Evolutionary conservation across 2,329 filamentous ascomycete species (phyloP).

Genomic region (Colletotrichum acutatum): DNA sequence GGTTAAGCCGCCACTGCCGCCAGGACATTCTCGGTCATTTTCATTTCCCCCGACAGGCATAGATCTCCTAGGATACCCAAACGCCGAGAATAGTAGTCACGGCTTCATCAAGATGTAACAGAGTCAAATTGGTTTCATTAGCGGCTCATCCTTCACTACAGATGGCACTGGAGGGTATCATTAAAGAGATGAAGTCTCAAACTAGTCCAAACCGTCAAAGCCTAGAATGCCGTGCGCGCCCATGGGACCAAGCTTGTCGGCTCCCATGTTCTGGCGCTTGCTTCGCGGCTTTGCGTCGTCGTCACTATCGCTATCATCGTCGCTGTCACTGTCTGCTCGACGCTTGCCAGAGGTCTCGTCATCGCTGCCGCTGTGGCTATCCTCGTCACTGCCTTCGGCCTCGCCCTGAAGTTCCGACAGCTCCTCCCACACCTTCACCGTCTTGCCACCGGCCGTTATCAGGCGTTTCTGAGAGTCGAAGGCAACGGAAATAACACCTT

Average conservation of each 20-base stretch:
- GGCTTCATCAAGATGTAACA: not conserved
- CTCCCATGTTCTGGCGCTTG: slow-evolving; percentile 56
- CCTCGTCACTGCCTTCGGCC: slow-evolving; percentile 59
- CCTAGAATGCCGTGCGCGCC: slow-evolving; percentile 63
- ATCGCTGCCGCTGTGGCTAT: slow-evolving; percentile 55
- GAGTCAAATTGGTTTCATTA: slow-evolving; percentile 18
- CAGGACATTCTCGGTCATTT: not conserved
- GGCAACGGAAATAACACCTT: slow-evolving; percentile 82
- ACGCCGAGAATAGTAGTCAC: not conserved
- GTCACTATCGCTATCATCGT: slow-evolving; percentile 56
- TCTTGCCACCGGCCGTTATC: slow-evolving; percentile 87
- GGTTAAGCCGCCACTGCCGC: not conserved
- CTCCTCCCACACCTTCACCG: slow-evolving; percentile 94
- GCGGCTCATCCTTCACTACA: slow-evolving; percentile 10
- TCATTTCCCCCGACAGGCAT: not conserved
- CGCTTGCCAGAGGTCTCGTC: slow-evolving; percentile 58
- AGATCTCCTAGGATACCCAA: not conserved
- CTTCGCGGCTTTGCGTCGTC: slow-evolving; percentile 57
- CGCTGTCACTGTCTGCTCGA: slow-evolving; percentile 57
- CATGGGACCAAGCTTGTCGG: slow-evolving; percentile 59
- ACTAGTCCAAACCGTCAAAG: slow-evolving; percentile 59
- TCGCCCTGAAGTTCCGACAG: slow-evolving; percentile 66
- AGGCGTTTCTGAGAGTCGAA: slow-evolving; percentile 89
- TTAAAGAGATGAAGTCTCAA: slow-evolving; percentile 5
- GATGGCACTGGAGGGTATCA: slow-evolving; percentile 33